A percentile compares a stretch with the other conserved stretches of the same genome.
phyloP scores from a whole-genome alignment of 2,329 filamentous ascomycete species.

The Phaeomoniella chlamydospora region DNA sequence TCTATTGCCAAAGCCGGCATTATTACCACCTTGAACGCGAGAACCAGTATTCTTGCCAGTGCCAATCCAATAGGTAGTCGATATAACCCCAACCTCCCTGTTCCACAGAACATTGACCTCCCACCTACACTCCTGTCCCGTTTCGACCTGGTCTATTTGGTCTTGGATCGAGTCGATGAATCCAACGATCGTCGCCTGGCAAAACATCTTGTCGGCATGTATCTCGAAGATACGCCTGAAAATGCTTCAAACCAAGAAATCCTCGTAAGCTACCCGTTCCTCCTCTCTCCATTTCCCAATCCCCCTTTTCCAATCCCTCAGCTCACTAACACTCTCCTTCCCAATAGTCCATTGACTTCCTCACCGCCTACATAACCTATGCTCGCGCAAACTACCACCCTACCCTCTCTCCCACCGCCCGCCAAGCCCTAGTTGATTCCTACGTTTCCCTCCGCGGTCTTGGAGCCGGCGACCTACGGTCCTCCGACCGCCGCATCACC shows the following conservation, averaged over 20 bases:
- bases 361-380: slow-evolving; percentile 95
- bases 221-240: slow-evolving; percentile 85
- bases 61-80: slow-evolving; percentile 97
- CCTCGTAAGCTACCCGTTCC: slow-evolving; percentile 44
- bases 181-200: slow-evolving; percentile 76
- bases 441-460: slow-evolving; percentile 95
- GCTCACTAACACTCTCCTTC: too few relatives aligned
- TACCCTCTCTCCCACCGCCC: slow-evolving; percentile 62
- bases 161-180: slow-evolving; percentile 88
- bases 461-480: slow-evolving; percentile 71
- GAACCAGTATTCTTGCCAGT: slow-evolving; percentile 89
- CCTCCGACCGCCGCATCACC: slow-evolving; percentile 89
- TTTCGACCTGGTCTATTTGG: slow-evolving; percentile 94
- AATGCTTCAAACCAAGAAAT: slow-evolving; percentile 67
- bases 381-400: slow-evolving; percentile 79
- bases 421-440: slow-evolving; percentile 67
- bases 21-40: slow-evolving; percentile 80
- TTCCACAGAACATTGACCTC: slow-evolving; percentile 95
- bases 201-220: slow-evolving; percentile 88
- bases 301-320: slow-evolving; percentile 3
- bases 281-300: slow-evolving; percentile 13
- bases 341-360: slow-evolving; percentile 71
- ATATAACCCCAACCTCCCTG: slow-evolving; percentile 89
- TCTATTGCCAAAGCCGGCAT: slow-evolving; percentile 68
- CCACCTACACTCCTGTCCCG: slow-evolving; percentile 87